Evolutionary conservation across 371 early-diverging fungal genomes (phyloP), one percentile per base, ranked within the genome.

Genomic region (Basidiobolus meristosporus): DNA sequence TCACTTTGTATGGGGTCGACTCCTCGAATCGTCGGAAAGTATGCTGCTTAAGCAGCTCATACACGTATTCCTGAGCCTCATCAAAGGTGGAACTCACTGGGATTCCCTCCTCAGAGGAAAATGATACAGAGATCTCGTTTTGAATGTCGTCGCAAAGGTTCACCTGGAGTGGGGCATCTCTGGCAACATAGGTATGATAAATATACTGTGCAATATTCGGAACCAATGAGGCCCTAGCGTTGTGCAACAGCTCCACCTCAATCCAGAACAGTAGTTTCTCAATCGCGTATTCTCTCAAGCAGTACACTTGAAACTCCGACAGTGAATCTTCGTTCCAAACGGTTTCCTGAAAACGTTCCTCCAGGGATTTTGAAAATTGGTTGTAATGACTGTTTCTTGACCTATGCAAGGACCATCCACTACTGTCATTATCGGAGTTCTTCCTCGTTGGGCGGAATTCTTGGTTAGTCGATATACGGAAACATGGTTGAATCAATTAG

Each of bases 201-300:
- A 74, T 65, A 38, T 69, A 68, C 15, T 51, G 52, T 1, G 68
- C 68, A 26, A 26, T 9, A 9, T 26, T 26, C 26, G 26, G 26
- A 9, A 26, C 26, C 26, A 26, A 26, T 3, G 26, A 26, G 5
- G 9, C 3, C 26, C 3, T 26, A 9, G 26, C 9, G 26, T 26
- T 26, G 9, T 9, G 26, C 51, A 63, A 70, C 12, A 65, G 36
- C 41, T 73, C 71, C 5, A 63, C 63, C 19, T 70, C 68, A 41
- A 73, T 37, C 67, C 66, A 73, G 46, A 73, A 73, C 14, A 70
- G 43, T 1, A 68, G 44, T 31, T 63, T 63, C 43, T 73, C 73
- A 36, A 68, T 57, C 1, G 62, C 56, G 42, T 60, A 68, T 41
- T 73, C 69, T 34, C 56, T 55, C 34, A 65, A 44, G 44, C 69